These are phyloP conservation scores for Juncus inflexus DNA, from an alignment of 176 grass and related monocot species.

Conservation along the genomic window DNA sequence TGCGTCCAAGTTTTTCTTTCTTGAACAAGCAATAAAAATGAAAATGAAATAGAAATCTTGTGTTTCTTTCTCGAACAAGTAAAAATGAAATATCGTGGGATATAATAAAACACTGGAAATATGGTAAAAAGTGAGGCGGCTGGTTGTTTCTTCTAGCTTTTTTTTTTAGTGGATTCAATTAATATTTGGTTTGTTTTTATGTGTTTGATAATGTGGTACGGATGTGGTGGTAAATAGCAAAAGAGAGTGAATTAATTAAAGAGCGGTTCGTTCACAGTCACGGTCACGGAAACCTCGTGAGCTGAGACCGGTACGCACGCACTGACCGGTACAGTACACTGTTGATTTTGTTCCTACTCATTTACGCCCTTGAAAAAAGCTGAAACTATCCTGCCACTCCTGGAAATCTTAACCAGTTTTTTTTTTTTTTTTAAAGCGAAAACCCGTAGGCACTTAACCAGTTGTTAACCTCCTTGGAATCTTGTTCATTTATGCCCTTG, in stretches of 20 bases:
- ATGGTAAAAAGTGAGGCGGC: slow-evolving; percentile 15
- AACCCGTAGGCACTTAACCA: no score
- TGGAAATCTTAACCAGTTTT: no score
- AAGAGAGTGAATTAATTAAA: background rate
- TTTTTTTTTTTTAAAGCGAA: no score
- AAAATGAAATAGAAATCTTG: background rate
- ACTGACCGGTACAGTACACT: background rate
- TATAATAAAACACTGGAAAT: background rate
- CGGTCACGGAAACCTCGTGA: slow-evolving; percentile 7
- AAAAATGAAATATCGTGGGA: no score
- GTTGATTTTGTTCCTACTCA: slow-evolving; percentile 4
- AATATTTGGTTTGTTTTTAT: slow-evolving; percentile 25
- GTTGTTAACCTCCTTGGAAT: background rate
- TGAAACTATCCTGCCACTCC: no score
- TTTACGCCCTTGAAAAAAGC: slow-evolving; percentile 2
- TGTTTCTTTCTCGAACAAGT: slow-evolving; percentile 1
- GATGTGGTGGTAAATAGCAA: background rate
- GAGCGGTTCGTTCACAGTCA: background rate
- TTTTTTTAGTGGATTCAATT: slow-evolving; percentile 11
- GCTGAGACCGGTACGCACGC: background rate
- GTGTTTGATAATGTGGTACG: slow-evolving; percentile 11
- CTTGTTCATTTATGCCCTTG: background rate
- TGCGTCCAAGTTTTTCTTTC: slow-evolving; percentile 50
- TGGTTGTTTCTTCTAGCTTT: background rate
- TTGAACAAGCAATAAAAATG: slow-evolving; percentile 7